These are phyloP conservation scores for Pleurostoma richardsiae DNA, from an alignment of 2,329 filamentous ascomycete species.

Conservation along the genomic window DNA sequence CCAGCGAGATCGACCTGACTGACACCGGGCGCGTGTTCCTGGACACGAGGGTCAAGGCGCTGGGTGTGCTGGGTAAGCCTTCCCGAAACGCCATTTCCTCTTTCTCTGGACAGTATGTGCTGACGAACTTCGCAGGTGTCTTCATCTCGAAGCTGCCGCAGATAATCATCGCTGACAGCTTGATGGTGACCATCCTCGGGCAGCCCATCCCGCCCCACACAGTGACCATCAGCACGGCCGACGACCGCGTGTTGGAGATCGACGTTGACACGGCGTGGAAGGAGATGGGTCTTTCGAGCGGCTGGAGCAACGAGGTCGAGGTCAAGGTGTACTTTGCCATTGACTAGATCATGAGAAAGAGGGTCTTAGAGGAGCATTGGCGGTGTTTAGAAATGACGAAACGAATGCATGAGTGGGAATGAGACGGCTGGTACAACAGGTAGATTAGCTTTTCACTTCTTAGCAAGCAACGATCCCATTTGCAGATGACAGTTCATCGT, in stretches of 20 bases:
- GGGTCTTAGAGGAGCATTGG: too few relatives aligned
- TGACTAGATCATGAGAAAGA: slow-evolving; percentile 16
- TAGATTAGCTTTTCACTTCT: too few relatives aligned
- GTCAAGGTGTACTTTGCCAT: slow-evolving; percentile 56
- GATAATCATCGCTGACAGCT: slow-evolving; percentile 56
- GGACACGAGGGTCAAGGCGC: slow-evolving; percentile 69
- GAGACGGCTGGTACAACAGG: too few relatives aligned
- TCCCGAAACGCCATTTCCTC: background rate
- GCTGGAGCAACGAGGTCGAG: slow-evolving; percentile 77
- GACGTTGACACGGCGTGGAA: slow-evolving; percentile 76
- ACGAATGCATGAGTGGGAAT: too few relatives aligned
- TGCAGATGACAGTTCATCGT: too few relatives aligned
- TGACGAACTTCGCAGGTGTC: slow-evolving; percentile 40
- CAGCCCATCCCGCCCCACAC: slow-evolving; percentile 62
- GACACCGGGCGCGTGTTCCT: slow-evolving; percentile 59
- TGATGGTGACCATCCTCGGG: slow-evolving; percentile 72
- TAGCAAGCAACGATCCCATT: too few relatives aligned
- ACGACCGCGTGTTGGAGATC: slow-evolving; percentile 64
- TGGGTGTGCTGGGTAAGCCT: slow-evolving; percentile 56
- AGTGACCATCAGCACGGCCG: slow-evolving; percentile 51
- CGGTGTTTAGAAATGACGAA: too few relatives aligned
- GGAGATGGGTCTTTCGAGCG: slow-evolving; percentile 61
- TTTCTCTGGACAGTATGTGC: slow-evolving; percentile 15
- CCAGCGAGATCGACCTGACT: slow-evolving; percentile 49
- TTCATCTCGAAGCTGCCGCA: slow-evolving; percentile 68